Evolutionary conservation across 768 basidiomycete species (phyloP).

Genomic region (Auricularia sp.): DNA sequence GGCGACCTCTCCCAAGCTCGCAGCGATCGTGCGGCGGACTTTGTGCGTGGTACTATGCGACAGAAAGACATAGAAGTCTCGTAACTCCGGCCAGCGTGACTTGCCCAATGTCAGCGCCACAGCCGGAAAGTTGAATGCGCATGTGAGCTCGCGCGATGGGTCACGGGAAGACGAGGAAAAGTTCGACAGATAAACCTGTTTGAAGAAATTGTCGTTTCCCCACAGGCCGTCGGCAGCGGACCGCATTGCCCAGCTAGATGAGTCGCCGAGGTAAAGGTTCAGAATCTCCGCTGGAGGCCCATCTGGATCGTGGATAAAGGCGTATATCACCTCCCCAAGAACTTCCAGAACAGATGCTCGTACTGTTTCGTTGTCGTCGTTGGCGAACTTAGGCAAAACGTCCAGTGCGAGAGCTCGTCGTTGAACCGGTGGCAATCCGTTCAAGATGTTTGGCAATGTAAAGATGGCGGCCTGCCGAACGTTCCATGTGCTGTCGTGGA

Average conservation of each 20-base stretch:
- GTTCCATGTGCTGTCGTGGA: slow-evolving; percentile 62
- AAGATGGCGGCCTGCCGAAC: slow-evolving; percentile 85
- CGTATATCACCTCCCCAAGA: slow-evolving; percentile 80
- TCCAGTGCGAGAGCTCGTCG: slow-evolving; percentile 59
- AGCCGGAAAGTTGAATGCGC: slow-evolving; percentile 88
- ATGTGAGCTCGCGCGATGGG: slow-evolving; percentile 63
- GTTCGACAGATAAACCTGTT: not conserved
- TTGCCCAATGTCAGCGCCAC: slow-evolving; percentile 75
- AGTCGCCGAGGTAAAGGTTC: slow-evolving; percentile 63
- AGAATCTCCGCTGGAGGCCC: slow-evolving; percentile 72
- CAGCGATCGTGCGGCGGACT: slow-evolving; percentile 72
- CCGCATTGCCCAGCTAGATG: slow-evolving; percentile 23
- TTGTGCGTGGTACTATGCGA: slow-evolving; percentile 49
- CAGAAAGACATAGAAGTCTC: slow-evolving; percentile 56
- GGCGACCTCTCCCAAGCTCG: slow-evolving; percentile 82
- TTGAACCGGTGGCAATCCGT: slow-evolving; percentile 47
- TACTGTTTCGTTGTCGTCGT: slow-evolving; percentile 56
- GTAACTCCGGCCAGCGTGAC: slow-evolving; percentile 63
- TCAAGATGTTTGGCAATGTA: slow-evolving; percentile 70
- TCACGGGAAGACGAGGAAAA: slow-evolving; percentile 27
- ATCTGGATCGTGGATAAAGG: slow-evolving; percentile 55
- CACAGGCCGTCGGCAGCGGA: not conserved
- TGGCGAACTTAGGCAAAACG: slow-evolving; percentile 51
- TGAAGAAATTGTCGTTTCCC: slow-evolving; percentile 1
- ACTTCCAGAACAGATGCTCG: slow-evolving; percentile 76